Conservation (phyloP, 2,329 filamentous ascomycete species). For the Bisporella sp. region DNA sequence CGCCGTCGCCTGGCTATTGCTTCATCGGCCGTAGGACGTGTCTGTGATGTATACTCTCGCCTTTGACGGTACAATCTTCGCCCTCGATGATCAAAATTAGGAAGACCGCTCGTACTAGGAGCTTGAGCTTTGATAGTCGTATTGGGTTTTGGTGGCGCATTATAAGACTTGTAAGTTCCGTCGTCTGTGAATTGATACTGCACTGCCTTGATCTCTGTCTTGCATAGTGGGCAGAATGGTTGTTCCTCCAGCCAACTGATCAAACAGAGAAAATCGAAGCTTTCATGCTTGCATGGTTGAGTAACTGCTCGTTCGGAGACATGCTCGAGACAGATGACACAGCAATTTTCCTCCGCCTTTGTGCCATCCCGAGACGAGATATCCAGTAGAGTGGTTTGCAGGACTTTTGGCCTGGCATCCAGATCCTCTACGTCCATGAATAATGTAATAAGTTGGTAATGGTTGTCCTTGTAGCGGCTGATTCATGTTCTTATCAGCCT, state of each 20-base stretch:
- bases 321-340: constrained; percentile 80
- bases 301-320: constrained; percentile 67
- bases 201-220: constrained; percentile 47
- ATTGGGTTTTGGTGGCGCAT: constrained; percentile 32
- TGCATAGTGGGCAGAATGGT: constrained; percentile 74
- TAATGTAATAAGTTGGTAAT: not conserved
- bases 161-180: constrained; percentile 50
- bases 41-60: constrained; percentile 4
- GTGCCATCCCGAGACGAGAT: constrained; percentile 25
- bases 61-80: constrained; percentile 13
- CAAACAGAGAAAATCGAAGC: constrained; percentile 83
- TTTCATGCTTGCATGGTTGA: constrained; percentile 69
- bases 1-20: constrained; percentile 50
- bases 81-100: constrained; percentile 8
- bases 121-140: constrained; percentile 1
- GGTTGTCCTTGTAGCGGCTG: no score
- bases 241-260: constrained; percentile 72
- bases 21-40: constrained; percentile 16
- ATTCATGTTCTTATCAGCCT: no score
- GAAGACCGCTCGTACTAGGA: constrained; percentile 2
- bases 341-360: constrained; percentile 42
- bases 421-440: constrained; percentile 31
- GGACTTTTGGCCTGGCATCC: constrained; percentile 34
- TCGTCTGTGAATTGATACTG: constrained; percentile 54
- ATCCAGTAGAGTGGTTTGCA: constrained; percentile 37